Percentiles rank a stretch among this genome's conserved stretches.
Conservation (phyloP, 352 stramenopile genomes). For the Pythium utonaiense region DNA sequence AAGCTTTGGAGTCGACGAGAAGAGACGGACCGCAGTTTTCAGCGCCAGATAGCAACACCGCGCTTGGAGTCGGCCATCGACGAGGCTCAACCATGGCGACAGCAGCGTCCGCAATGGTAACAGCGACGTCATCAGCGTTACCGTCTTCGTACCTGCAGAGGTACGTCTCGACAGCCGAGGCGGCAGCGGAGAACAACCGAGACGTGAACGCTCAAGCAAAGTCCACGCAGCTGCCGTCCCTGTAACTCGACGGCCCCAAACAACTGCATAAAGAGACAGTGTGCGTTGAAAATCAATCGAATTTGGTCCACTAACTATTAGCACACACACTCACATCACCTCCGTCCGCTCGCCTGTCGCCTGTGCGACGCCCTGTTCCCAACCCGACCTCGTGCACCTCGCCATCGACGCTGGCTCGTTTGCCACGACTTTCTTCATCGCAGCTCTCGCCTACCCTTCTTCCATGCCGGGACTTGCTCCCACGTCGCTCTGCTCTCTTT, state of each 20-base stretch:
- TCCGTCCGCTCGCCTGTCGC: background rate
- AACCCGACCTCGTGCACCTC: too few species aligned
- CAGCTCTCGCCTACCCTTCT: constrained; percentile 13
- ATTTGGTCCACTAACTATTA: constrained; percentile 28
- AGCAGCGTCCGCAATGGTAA: background rate
- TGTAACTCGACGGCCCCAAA: background rate
- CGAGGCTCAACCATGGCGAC: background rate
- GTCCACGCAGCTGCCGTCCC: constrained; percentile 9
- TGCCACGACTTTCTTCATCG: constrained; percentile 20
- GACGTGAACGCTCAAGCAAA: background rate
- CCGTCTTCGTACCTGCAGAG: constrained; percentile 19
- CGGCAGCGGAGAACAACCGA: background rate
- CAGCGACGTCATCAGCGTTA: background rate
- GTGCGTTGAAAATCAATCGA: constrained; percentile 18
- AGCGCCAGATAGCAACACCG: background rate
- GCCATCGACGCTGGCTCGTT: background rate
- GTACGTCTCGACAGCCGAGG: constrained; percentile 14
- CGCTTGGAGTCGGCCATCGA: background rate
- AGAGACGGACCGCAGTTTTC: constrained; percentile 21
- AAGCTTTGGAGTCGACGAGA: constrained; percentile 59
- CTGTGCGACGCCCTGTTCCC: background rate
- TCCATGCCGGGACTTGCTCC: background rate
- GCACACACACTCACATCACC: constrained; percentile 18
- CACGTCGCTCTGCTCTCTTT: background rate
- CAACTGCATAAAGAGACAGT: constrained; percentile 1